Evolutionary conservation across 2,329 filamentous ascomycete genomes (phyloP).

Genomic region (Colletotrichum chrysophilum): DNA sequence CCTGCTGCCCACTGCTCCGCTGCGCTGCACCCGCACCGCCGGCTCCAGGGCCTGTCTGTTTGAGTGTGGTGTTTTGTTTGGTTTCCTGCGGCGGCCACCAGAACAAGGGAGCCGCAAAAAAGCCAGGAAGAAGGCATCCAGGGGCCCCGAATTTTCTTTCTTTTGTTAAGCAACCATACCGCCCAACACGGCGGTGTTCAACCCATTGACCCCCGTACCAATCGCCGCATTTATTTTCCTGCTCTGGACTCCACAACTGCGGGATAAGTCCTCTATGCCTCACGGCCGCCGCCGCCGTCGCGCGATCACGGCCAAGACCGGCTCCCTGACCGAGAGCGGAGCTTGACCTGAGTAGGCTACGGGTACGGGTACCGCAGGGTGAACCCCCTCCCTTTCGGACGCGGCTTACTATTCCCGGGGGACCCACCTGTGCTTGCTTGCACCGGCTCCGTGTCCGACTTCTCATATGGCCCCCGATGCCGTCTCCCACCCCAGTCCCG

Average conservation of each 20-base stretch:
- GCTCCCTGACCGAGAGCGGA: neutral
- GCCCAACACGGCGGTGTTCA: neutral
- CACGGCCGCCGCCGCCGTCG: neutral
- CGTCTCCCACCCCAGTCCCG: conserved; percentile 19
- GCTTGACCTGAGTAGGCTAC: neutral
- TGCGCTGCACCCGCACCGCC: neutral
- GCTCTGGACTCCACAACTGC: neutral
- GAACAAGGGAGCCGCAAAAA: neutral
- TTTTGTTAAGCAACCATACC: neutral
- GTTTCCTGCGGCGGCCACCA: neutral
- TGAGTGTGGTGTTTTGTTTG: neutral
- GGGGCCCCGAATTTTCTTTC: neutral
- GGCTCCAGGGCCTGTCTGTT: neutral
- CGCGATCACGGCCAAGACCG: conserved; percentile 11
- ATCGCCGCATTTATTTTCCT: neutral
- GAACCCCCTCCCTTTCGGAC: neutral
- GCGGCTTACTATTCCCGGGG: neutral
- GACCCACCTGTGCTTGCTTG: neutral
- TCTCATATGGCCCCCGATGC: conserved; percentile 21
- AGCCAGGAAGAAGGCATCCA: neutral
- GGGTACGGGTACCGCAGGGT: neutral
- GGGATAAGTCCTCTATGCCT: conserved; percentile 1
- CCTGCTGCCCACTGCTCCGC: neutral
- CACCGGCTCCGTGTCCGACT: neutral
- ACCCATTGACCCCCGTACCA: neutral